Evolutionary conservation across 2,329 filamentous ascomycete genomes (phyloP), one percentile per base, ranked within the genome.

Genomic region (Alternaria sp.): DNA sequence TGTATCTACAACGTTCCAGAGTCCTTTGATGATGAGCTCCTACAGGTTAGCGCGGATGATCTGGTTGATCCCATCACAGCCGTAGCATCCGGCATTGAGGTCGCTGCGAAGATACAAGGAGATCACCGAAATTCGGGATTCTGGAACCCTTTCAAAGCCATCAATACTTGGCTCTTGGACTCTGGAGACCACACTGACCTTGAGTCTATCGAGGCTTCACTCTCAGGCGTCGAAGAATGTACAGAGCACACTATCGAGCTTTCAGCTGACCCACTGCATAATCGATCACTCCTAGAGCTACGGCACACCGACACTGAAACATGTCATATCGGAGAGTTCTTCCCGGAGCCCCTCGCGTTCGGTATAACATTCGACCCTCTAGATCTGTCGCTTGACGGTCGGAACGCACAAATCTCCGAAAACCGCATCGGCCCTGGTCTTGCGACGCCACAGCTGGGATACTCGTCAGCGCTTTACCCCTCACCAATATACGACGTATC

Each of bases 1-100:
- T 59, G 55, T 9, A 45, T 41, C 10, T 55, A 55, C 23, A 60
- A 65, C 44, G 50, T 64, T 9, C 58, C 64, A n/a, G 61, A 64
- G 43, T 7, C 50, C n/a, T 65, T 58, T 18, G 55, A 65, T 30
- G 44, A 8, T 15, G 26, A 23, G 9, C 50, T 65, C n/a, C 44
- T 65, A 7, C 14, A 30, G 12, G 37, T 65, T 5, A 33, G 59
- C n/a, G 18, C 58, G 4, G 30, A 41, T 4, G 55, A 65, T 20
- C 26, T 60, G 8, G 18, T 60, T 15, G 45, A 63, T 37, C 20
- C 21, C 15, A n/a, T 41, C 9, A n/a, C 30, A 14, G 56, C 33
- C 21, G 46, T n/a, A 18, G 43, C 46, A 33, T 55, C 51, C 6
- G 51, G 21, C 15, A 55, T 55, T 15, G 33, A 53, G 18, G 50